Percentiles rank a stretch among this genome's conserved stretches.
phyloP scores from a whole-genome alignment of 768 basidiomycete genomes.

The Naganishia randhawae region DNA sequence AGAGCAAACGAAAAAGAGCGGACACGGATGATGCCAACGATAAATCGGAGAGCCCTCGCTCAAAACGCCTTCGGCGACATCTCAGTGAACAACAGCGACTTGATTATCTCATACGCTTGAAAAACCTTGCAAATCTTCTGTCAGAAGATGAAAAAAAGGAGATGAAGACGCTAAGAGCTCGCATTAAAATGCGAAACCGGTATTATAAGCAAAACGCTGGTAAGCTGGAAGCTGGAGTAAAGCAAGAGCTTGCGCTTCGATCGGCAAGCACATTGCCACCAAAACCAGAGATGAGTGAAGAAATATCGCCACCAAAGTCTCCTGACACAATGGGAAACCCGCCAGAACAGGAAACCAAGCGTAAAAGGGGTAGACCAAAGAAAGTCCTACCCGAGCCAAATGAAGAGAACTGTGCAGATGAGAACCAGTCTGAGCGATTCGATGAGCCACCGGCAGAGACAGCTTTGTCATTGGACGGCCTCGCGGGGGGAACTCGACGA shows the following conservation, averaged over 20 bases:
- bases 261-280: not conserved
- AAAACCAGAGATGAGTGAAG: too few relatives aligned
- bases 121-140: not conserved
- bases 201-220: not conserved
- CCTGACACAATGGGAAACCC: too few relatives aligned
- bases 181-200: not conserved
- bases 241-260: not conserved
- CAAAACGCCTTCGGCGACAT: not conserved
- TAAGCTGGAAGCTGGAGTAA: not conserved
- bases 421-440: not conserved
- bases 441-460: not conserved
- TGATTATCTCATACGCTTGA: not conserved
- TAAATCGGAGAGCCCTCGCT: not conserved
- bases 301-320: too few relatives aligned
- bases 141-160: not conserved
- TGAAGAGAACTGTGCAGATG: not conserved
- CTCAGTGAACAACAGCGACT: not conserved
- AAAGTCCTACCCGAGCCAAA: not conserved
- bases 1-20: constrained; percentile 4
- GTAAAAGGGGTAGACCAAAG: not conserved
- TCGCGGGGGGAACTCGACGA: not conserved
- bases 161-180: not conserved
- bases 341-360: not conserved
- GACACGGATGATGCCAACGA: not conserved
- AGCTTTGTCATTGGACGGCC: not conserved